Conservation (phyloP, 345 rosid genomes). For the Syzygium aqueum region DNA sequence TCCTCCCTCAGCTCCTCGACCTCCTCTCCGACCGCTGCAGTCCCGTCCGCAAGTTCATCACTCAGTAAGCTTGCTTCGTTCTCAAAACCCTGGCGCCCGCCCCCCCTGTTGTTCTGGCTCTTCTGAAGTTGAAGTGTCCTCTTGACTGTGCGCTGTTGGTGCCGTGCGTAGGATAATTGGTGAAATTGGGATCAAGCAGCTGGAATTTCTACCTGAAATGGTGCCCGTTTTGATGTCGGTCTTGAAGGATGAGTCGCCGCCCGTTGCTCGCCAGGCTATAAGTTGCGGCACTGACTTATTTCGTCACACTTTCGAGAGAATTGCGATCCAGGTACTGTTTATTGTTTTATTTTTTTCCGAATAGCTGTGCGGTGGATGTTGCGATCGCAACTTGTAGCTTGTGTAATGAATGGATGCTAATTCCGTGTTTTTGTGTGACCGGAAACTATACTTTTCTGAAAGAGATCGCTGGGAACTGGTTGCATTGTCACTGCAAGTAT, state of each 20-base stretch:
- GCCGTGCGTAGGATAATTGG: constrained; percentile 60
- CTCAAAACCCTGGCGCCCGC: neutral
- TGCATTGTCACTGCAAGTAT: neutral
- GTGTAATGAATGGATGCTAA: neutral
- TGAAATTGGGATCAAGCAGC: constrained; percentile 64
- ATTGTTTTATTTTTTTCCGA: neutral
- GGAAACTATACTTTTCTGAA: neutral
- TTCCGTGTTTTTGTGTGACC: neutral
- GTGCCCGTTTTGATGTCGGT: constrained; percentile 62
- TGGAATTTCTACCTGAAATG: constrained; percentile 65
- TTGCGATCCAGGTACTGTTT: constrained; percentile 54
- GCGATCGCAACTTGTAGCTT: neutral
- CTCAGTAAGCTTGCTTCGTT: constrained; percentile 36
- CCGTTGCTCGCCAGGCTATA: constrained; percentile 83
- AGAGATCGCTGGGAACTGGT: neutral
- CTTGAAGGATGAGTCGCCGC: constrained; percentile 69
- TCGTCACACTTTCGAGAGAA: constrained; percentile 44
- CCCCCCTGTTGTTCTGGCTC: neutral
- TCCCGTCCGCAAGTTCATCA: constrained; percentile 72
- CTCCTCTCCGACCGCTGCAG: constrained; percentile 52
- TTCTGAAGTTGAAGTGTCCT: neutral
- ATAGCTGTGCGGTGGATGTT: neutral
- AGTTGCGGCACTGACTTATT: constrained; percentile 57
- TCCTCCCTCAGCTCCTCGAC: constrained; percentile 69
- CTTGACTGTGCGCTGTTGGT: neutral